phyloP scores from a whole-genome alignment of 768 basidiomycete genomes.

The Hydnum rufescens region DNA sequence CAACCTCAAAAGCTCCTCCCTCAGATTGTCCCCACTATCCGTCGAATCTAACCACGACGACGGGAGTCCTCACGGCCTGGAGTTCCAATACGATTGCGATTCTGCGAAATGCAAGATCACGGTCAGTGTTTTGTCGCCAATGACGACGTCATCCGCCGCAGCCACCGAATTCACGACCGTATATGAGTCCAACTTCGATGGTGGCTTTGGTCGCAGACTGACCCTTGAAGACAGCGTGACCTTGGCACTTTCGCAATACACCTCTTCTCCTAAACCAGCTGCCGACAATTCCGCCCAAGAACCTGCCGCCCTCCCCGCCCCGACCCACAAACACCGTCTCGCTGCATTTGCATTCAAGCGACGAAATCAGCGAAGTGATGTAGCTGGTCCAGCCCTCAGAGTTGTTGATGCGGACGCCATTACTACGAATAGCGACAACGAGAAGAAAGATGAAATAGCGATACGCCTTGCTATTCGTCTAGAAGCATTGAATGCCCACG shows the following conservation, averaged over 20 bases:
- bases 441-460: conserved; percentile 34
- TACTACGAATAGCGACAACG: conserved; percentile 10
- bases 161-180: conserved; percentile 31
- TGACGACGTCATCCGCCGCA: conserved; percentile 11
- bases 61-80: conserved; percentile 53
- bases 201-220: conserved; percentile 63
- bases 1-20: conserved; percentile 79
- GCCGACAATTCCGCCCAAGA: not conserved
- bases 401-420: conserved; percentile 46
- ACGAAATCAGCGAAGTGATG: not conserved
- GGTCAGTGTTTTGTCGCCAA: conserved; percentile 38
- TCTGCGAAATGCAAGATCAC: conserved; percentile 68
- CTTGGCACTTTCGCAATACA: conserved; percentile 37
- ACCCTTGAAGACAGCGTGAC: conserved; percentile 59
- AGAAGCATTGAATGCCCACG: conserved; percentile 49
- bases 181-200: conserved; percentile 38
- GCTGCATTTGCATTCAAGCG: conserved; percentile 1
- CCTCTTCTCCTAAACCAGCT: not conserved
- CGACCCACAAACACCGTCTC: not conserved
- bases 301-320: not conserved
- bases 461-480: conserved; percentile 63
- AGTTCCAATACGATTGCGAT: conserved; percentile 86
- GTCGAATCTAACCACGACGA: conserved; percentile 26
- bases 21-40: conserved; percentile 49
- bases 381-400: conserved; percentile 46